Percentiles rank a stretch among this genome's conserved stretches.
These are phyloP conservation scores for Themeda triandra DNA, from an alignment of 176 grass and related monocot genomes.

Conservation along the genomic window DNA sequence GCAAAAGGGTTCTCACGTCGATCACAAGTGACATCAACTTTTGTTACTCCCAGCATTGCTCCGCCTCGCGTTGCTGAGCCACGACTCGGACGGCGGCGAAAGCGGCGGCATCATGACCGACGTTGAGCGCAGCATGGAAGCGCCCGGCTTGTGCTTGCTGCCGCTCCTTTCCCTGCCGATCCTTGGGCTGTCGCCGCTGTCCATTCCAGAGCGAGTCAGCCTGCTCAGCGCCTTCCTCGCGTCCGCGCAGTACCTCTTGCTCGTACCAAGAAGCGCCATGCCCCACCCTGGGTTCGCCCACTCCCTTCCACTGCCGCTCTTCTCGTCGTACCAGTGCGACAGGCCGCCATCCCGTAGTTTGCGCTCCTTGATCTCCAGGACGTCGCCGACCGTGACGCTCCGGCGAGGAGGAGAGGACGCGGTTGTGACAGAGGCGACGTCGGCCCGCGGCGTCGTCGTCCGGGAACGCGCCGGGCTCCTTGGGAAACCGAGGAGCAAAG, in stretches of 20 bases:
- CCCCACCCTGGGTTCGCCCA: conserved; percentile 39
- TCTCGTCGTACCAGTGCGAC: conserved; percentile 33
- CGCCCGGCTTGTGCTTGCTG: conserved; percentile 1
- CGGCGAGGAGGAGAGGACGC: conserved; percentile 30
- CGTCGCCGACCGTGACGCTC: conserved; percentile 25
- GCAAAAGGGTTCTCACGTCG: background rate
- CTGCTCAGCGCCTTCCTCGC: conserved; percentile 49
- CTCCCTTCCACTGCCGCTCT: conserved; percentile 31
- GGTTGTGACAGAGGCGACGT: background rate
- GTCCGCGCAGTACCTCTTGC: conserved; percentile 46
- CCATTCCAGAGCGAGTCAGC: conserved; percentile 30
- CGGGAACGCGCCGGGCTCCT: conserved; percentile 32
- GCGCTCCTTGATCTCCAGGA: conserved; percentile 14
- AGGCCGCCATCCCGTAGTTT: background rate
- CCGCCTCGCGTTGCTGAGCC: conserved; percentile 38
- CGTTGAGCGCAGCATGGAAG: background rate
- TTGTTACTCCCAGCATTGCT: conserved; percentile 20
- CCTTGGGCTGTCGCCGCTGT: conserved; percentile 15
- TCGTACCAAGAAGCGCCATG: conserved; percentile 57
- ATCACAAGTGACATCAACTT: conserved; percentile 21
- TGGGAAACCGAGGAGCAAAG: conserved; percentile 54
- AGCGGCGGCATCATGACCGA: conserved; percentile 53
- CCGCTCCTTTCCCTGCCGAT: conserved; percentile 29
- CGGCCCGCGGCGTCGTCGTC: conserved; percentile 15
- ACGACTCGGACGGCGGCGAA: conserved; percentile 51